Base-by-base conservation (phyloP, 768 basidiomycete genomes). In the Pleurotus platypus region DNA sequence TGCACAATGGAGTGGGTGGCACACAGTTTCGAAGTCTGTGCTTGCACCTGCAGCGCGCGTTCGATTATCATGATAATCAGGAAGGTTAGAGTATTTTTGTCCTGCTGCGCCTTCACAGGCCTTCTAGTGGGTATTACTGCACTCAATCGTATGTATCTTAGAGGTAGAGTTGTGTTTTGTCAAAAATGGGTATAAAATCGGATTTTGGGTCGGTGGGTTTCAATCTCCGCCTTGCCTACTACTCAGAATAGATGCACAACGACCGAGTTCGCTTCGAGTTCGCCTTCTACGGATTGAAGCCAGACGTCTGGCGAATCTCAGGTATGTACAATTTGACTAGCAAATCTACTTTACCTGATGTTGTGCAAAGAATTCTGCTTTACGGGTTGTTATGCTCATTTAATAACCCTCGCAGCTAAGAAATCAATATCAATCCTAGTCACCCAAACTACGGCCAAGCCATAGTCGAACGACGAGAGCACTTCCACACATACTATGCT, bases 391-490 rank as follows among this genome's bases (percentile, higher is more conserved):
- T 87, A 92, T 65, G 94, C 93, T 18, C 87, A 98, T 56, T 89
- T 22, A 22, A 22, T 99, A 58, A 81, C 84, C 24, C 98, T 87
- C 64, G 97, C 97, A 26, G 86, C 86, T 6, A 77, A 91, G 68
- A 92, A 93, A 70, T 72, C 22, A 22, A 22, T 22, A 22, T 4
- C 84, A 48, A 96, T 99, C 62, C 94, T 94, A 56, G 95, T 99
- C 59, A 82, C 86, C 61, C 97, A 99, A 76, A 99, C 97, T 46
- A 83, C 90, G 9, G 83, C 95, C 56, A 98, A 98, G 76, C 96
- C 97, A 38, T 99, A 96, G 97, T 98, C 96, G 2, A 99, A 96
- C 5, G 96, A 99, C 70, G 97, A 98, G 77, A 99, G 98, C 81
- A 98, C 48, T 98, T 96, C 87, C 97, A 99, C 79, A 99, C 97